phyloP scores from a whole-genome alignment of 768 basidiomycete genomes.

The Tulasnella sp. region DNA sequence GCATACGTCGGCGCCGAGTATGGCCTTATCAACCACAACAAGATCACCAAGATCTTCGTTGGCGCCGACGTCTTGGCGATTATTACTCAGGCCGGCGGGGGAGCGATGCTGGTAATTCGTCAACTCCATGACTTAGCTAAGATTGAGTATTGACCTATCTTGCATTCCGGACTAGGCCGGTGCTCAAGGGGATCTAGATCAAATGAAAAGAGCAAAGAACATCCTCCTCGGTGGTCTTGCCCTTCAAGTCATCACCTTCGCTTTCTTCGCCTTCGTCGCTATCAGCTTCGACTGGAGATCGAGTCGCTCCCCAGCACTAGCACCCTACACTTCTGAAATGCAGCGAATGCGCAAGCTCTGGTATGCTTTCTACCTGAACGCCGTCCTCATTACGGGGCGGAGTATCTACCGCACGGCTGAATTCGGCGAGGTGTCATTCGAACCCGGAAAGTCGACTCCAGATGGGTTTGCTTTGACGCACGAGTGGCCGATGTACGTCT shows the following conservation, averaged over 20 bases:
- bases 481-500: slow-evolving; percentile 15
- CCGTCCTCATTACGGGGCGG: slow-evolving; percentile 8
- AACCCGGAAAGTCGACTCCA: background rate
- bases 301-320: background rate
- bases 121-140: too few relatives aligned
- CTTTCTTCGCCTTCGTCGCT: slow-evolving; percentile 6
- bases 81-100: slow-evolving; percentile 12
- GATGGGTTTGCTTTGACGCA: slow-evolving; percentile 11
- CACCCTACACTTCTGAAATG: background rate
- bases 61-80: slow-evolving; percentile 12
- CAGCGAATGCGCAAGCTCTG: slow-evolving; percentile 5
- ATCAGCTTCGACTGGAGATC: slow-evolving; percentile 8
- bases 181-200: background rate
- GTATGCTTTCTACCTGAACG: slow-evolving; percentile 13
- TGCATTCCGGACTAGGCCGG: background rate
- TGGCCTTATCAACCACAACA: slow-evolving; percentile 1
- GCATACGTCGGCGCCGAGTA: slow-evolving; percentile 10
- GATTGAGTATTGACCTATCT: background rate
- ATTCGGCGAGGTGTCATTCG: slow-evolving; percentile 10
- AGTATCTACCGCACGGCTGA: slow-evolving; percentile 16
- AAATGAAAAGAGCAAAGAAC: background rate
- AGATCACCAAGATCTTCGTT: slow-evolving; percentile 16
- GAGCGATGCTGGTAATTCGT: background rate
- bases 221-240: slow-evolving; percentile 12
- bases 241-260: slow-evolving; percentile 13